A percentile compares a stretch with the other conserved stretches of the same genome.
phyloP scores from a whole-genome alignment of 768 basidiomycete species.

The Artomyces pyxidatus region DNA sequence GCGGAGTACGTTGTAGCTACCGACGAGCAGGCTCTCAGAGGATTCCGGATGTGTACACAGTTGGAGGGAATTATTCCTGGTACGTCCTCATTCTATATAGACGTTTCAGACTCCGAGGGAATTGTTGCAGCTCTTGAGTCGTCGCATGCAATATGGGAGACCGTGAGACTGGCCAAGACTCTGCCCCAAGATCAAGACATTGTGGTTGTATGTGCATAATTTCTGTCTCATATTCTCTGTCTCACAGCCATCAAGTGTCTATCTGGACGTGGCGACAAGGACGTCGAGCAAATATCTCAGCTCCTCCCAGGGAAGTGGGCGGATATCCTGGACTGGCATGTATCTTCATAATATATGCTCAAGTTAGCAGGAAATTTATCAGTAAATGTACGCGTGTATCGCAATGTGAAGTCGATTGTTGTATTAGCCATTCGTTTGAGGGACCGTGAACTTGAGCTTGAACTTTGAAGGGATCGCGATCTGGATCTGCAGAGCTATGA shows the following conservation, averaged over 20 bases:
- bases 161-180: slow-evolving; percentile 75
- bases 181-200: slow-evolving; percentile 79
- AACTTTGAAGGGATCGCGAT: too few relatives aligned
- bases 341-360: slow-evolving; percentile 34
- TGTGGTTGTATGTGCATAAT: slow-evolving; percentile 65
- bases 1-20: slow-evolving; percentile 92
- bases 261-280: slow-evolving; percentile 95
- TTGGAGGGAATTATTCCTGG: slow-evolving; percentile 96
- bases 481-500: too few relatives aligned
- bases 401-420: neutral
- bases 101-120: slow-evolving; percentile 6
- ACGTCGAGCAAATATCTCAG: slow-evolving; percentile 94
- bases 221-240: slow-evolving; percentile 2
- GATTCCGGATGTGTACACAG: slow-evolving; percentile 88
- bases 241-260: slow-evolving; percentile 50
- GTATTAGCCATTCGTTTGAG: too few relatives aligned
- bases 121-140: slow-evolving; percentile 75
- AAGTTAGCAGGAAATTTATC: too few relatives aligned
- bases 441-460: neutral
- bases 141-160: slow-evolving; percentile 93
- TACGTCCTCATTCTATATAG: slow-evolving; percentile 24
- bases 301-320: slow-evolving; percentile 92
- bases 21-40: slow-evolving; percentile 88
- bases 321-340: slow-evolving; percentile 88
- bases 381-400: too few relatives aligned